Evolutionary conservation across 345 rosid genomes (phyloP).

Genomic region (Zanthoxylum bungeanum): DNA sequence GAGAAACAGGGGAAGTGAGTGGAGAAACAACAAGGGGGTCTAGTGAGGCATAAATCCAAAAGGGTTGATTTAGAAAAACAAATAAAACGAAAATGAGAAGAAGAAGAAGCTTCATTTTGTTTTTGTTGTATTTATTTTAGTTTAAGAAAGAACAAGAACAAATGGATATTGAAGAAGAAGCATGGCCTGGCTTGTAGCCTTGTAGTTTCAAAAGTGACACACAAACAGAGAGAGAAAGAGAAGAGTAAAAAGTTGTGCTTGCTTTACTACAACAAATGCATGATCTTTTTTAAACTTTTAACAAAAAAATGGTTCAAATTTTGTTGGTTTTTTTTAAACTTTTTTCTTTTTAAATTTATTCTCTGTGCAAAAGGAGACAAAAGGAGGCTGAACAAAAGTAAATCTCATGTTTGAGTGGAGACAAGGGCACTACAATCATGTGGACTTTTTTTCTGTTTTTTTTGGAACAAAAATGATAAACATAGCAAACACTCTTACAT

Average conservation of each 20-base stretch:
- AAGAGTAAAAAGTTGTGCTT: not conserved
- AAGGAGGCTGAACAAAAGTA: slow-evolving; percentile 16
- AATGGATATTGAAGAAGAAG: slow-evolving; percentile 6
- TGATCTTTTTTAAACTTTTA: not conserved
- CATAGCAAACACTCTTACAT: too few relatives aligned
- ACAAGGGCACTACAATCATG: slow-evolving; percentile 29
- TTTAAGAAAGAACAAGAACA: not conserved
- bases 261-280: not conserved
- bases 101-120: slow-evolving; percentile 40
- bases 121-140: slow-evolving; percentile 18
- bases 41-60: slow-evolving; percentile 36
- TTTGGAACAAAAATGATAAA: too few relatives aligned
- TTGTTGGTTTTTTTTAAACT: not conserved
- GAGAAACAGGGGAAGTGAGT: slow-evolving; percentile 32
- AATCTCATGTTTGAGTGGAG: slow-evolving; percentile 12
- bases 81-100: slow-evolving; percentile 34
- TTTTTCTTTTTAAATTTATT: not conserved
- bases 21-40: slow-evolving; percentile 35
- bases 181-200: not conserved
- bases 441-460: slow-evolving; percentile 10
- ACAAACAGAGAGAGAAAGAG: slow-evolving; percentile 5
- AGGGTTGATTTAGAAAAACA: slow-evolving; percentile 37
- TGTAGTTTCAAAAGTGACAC: slow-evolving; percentile 14
- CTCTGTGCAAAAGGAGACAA: slow-evolving; percentile 10
- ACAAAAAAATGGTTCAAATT: not conserved